Conservation (phyloP, 2,329 filamentous ascomycete genomes). For the Talaromyces sp. region DNA sequence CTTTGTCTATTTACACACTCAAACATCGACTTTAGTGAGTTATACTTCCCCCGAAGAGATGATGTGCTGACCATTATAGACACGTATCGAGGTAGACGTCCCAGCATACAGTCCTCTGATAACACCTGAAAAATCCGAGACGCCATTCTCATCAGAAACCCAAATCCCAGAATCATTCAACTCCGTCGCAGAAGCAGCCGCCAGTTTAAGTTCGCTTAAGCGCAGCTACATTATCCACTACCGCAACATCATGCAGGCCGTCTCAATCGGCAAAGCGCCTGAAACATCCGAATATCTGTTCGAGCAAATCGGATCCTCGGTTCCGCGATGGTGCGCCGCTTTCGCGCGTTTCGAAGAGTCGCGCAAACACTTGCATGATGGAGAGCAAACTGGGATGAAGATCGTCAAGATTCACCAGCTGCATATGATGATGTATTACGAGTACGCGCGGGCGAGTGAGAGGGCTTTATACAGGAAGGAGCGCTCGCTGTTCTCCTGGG, state of each 20-base stretch:
- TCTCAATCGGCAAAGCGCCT: background rate
- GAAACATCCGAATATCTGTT: conserved; percentile 2
- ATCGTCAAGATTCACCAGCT: conserved; percentile 6
- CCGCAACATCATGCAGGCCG: background rate
- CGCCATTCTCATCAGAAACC: background rate
- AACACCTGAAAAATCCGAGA: background rate
- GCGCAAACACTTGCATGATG: background rate
- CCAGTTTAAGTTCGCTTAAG: background rate
- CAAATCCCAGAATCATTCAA: background rate
- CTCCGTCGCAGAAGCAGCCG: conserved; percentile 9
- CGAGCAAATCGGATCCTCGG: background rate
- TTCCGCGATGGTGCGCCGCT: conserved; percentile 9
- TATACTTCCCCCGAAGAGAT: background rate
- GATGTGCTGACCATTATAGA: background rate
- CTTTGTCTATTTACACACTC: conserved; percentile 4
- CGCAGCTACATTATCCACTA: conserved; percentile 6
- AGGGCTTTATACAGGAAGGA: background rate
- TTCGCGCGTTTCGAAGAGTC: conserved; percentile 4
- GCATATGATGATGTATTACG: conserved; percentile 2
- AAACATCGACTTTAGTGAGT: conserved; percentile 11
- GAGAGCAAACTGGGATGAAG: conserved; percentile 5
- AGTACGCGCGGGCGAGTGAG: background rate
- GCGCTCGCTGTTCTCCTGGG: conserved; percentile 23
- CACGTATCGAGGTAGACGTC: background rate
- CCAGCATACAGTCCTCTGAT: background rate